Evolutionary conservation across 2,329 filamentous ascomycete genomes (phyloP), one percentile per base, ranked within the genome.

Genomic region (Shiraia sp.): DNA sequence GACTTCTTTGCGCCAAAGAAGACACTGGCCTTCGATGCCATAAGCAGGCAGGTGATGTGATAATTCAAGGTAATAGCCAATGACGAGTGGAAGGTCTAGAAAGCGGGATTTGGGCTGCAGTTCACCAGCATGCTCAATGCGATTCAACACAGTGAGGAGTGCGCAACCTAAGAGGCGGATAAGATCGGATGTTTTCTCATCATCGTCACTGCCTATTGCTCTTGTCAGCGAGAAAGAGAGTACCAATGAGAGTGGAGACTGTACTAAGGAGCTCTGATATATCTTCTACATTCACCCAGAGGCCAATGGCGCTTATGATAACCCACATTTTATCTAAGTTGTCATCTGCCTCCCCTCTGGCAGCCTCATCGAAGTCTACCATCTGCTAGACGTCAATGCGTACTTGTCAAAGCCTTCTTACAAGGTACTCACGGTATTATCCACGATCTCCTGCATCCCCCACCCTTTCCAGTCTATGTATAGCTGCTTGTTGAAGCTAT

Each of bases 51-150:
- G 31, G 15, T 53, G 42, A 15, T 51, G 26, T 10, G 41, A 36
- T 19, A 42, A 9, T 5, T 47, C 41, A 1, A 60, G 23, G 22
- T 46, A 58, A 13, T 42, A 47, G 10, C 36, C 43, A 15, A 58
- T 54, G 14, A 58, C 49, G 3, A 60, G 43, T 2, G 53, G 6
- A 6, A 61, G 31, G 26, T 57, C 58, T 2, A 49, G 41, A 17
- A 54, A 53, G 13, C 46, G 40, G 5, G 56, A 53, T 9, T 55
- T 45, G 4, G 44, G 37, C 16, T 54, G 54, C 16, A 59, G 47
- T 17, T 52, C 49, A 17, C 47, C 50, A 8, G 40, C 41, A 17
- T 12, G 16, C 14, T 59, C 55, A 17, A 60, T 34, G 4, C 42
- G 40, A 6, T 28, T 33, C 1, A 58, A 45, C 2, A 37, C 36